Evolutionary conservation across 2,329 filamentous ascomycete genomes (phyloP).

Genomic region (Alternaria sp.): DNA sequence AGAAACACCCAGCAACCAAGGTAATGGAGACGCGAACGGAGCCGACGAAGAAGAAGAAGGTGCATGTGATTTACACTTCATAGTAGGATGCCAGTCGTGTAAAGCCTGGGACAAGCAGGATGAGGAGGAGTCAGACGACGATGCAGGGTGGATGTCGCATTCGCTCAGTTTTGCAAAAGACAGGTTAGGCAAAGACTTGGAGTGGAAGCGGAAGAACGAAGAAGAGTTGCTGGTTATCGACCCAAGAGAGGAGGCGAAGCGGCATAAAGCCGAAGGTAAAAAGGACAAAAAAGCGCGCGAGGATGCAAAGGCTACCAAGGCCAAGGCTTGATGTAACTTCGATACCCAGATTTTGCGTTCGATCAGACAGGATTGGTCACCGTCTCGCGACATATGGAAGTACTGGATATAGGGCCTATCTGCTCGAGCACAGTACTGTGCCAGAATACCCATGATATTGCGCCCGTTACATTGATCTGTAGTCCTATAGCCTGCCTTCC

Average conservation of each 20-base stretch:
- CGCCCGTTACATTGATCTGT: not conserved
- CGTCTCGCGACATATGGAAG: not conserved
- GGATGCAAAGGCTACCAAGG: conserved; percentile 26
- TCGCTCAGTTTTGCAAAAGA: conserved; percentile 86
- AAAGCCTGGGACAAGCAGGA: conserved; percentile 79
- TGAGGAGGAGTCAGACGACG: conserved; percentile 63
- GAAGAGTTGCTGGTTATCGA: conserved; percentile 94
- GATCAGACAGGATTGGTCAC: not conserved
- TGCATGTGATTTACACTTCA: conserved; percentile 93
- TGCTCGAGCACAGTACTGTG: not conserved
- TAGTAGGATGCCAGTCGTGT: conserved; percentile 93
- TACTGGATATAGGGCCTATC: not conserved
- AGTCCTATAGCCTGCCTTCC: not conserved
- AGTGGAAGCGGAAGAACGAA: conserved; percentile 87
- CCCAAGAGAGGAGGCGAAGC: conserved; percentile 79
- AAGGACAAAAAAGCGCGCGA: conserved; percentile 51
- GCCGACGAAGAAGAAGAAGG: conserved; percentile 49
- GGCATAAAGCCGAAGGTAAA: conserved; percentile 64
- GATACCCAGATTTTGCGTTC: not conserved
- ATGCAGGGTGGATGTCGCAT: conserved; percentile 83
- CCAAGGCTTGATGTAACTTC: conserved; percentile 11
- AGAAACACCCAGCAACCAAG: conserved; percentile 21
- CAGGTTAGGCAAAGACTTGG: conserved; percentile 86
- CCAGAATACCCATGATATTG: not conserved
- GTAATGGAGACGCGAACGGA: not conserved